Evolutionary conservation across 352 stramenopile genomes (phyloP), one percentile per base, ranked within the genome.

Genomic region (Globisporangium takayamanum): DNA sequence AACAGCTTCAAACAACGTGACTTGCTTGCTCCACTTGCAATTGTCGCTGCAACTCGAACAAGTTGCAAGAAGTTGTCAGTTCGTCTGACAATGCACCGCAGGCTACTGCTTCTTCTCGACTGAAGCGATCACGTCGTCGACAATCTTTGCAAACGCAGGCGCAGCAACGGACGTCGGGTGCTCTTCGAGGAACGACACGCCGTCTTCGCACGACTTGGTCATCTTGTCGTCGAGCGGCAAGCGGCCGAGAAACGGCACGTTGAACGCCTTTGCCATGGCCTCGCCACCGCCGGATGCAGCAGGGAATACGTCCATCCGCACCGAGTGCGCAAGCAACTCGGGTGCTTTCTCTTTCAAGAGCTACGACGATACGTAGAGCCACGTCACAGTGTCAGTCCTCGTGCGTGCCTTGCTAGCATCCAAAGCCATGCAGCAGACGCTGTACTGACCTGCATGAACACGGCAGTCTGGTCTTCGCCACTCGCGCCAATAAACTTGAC

Each of bases 201-300:
- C 97, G 55, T 97, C 77, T 65, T 99, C 97, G 73, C 97, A 99
- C 0, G 94, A 81, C 55, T 91, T 78, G 15, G 98, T 96, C 64
- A 99, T 88, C 63, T 98, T 98, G 39, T 96, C 88, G 76, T 99
- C 97, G 25, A 99, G 75, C 1, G 97, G 97, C 50, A 99, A 61
- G 37, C 84, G 84, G 57, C 97, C 97, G 10, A 99, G 88, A 68
- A 99, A 99, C 14, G 96, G 96, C 30, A 99, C 94, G 37, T 89
- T 79, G 63, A 99, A 99, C 56, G 89, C 77, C 50, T 94, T 87
- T 10, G 97, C 96, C 97, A 99, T 99, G 22, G 80, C 89, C 54
- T 96, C 80, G 0, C 95, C 91, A 25, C 95, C 96, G 16, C 76
- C 80, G 22, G 82, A 80, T 14, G 87, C 79, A 1, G 86, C 62